Evolutionary conservation across 768 basidiomycete genomes (phyloP).

Genomic region (Boletus coccyginus): DNA sequence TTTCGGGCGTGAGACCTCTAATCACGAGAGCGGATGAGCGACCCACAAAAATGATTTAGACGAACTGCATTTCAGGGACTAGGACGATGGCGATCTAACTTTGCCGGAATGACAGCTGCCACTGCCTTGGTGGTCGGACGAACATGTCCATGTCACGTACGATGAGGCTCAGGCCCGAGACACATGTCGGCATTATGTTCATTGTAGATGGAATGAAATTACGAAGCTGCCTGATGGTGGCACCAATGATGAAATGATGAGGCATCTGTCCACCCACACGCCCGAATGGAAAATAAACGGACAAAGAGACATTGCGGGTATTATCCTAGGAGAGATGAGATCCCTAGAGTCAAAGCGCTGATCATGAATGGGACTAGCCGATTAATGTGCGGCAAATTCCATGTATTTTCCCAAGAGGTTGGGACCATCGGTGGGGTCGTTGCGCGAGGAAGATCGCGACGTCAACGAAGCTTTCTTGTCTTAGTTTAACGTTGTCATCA

Average conservation of each 20-base stretch:
- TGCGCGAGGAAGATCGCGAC: neutral
- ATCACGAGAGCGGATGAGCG: neutral
- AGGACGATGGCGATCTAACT: conserved; percentile 1
- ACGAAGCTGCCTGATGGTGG: conserved; percentile 16
- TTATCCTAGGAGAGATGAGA: conserved; percentile 12
- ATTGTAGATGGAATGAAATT: conserved; percentile 9
- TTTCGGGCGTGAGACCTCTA: neutral
- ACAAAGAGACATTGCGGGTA: conserved; percentile 8
- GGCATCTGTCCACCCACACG: conserved; percentile 10
- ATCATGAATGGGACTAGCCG: conserved; percentile 20
- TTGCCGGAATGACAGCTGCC: conserved; percentile 7
- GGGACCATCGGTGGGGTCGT: neutral
- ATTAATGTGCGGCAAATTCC: neutral
- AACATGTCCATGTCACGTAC: conserved; percentile 7
- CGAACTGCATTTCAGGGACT: conserved; percentile 8
- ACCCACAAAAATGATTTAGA: neutral
- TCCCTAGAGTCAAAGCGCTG: conserved; percentile 13
- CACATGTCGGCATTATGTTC: conserved; percentile 1
- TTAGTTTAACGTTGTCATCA: neutral
- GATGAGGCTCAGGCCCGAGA: neutral
- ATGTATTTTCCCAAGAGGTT: neutral
- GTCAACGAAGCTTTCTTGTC: neutral
- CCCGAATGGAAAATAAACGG: conserved; percentile 4
- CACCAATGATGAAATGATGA: conserved; percentile 8
- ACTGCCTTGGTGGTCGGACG: conserved; percentile 22